Conservation (phyloP, 2,329 filamentous ascomycete species). For the Raffaelea ambrosiae region DNA sequence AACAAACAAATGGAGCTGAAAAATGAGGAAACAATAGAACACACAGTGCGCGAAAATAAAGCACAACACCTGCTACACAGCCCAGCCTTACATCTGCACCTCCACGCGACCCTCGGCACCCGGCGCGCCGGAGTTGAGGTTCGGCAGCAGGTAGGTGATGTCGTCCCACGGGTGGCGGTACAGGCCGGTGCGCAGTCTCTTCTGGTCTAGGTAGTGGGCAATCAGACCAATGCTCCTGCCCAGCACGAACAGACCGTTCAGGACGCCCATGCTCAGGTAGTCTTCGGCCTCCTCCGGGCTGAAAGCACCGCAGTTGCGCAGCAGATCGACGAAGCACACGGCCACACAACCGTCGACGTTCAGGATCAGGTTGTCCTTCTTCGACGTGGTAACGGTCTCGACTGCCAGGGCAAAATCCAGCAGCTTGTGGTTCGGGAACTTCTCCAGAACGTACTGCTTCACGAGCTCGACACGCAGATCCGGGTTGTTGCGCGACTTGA, state of each 20-base stretch:
- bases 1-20: too few species aligned
- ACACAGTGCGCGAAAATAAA: too few species aligned
- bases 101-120: constrained; percentile 83
- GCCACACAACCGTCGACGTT: constrained; percentile 98
- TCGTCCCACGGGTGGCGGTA: constrained; percentile 99
- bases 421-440: constrained; percentile 96
- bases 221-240: constrained; percentile 97
- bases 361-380: constrained; percentile 99
- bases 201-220: constrained; percentile 99
- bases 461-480: constrained; percentile 99
- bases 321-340: constrained; percentile 95
- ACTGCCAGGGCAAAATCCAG: constrained; percentile 98
- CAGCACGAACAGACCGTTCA: constrained; percentile 98
- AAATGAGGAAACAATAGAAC: too few species aligned
- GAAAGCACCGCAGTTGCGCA: constrained; percentile 98
- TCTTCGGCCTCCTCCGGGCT: constrained; percentile 94
- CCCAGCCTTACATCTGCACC: constrained; percentile 57
- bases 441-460: constrained; percentile 96
- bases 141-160: constrained; percentile 89
- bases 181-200: constrained; percentile 94
- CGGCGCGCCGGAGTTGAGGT: constrained; percentile 60
- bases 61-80: too few species aligned
- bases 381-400: constrained; percentile 95
- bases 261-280: constrained; percentile 97
- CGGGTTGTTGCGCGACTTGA: constrained; percentile 99